These are phyloP conservation scores for Annulohypoxylon moriforme DNA, from an alignment of 495 filamentous ascomycete species.

Conservation along the genomic window DNA sequence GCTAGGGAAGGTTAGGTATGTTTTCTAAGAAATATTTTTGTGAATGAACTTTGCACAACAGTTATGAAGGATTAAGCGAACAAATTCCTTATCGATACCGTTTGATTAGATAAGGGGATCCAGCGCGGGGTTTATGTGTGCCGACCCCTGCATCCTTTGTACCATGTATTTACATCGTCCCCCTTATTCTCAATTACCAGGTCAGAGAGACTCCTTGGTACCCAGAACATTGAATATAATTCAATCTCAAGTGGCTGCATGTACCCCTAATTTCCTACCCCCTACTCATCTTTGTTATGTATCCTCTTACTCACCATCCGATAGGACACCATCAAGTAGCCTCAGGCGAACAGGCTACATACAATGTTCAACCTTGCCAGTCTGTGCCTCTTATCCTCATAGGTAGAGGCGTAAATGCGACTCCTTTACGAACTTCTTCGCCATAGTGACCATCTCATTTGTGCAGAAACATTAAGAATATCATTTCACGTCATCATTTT, in stretches of 20 bases:
- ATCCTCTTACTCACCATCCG: not conserved
- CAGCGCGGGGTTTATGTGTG: not conserved
- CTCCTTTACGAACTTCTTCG: not conserved
- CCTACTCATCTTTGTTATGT: not conserved
- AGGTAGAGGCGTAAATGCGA: not conserved
- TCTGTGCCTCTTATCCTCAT: not conserved
- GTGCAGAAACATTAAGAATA: not conserved
- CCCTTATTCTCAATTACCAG: not conserved
- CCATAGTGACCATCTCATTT: not conserved
- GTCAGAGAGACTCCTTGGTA: too few species aligned
- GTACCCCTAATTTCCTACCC: not conserved
- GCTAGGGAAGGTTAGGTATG: too few species aligned
- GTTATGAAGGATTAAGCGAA: constrained; percentile 38
- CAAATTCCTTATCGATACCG: constrained; percentile 28
- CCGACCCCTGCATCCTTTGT: not conserved
- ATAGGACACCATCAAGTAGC: not conserved
- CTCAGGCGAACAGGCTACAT: too few species aligned
- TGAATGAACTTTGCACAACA: constrained; percentile 25
- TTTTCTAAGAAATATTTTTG: constrained; percentile 19
- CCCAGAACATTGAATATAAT: too few species aligned
- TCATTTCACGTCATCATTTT: not conserved
- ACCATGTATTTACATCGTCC: not conserved
- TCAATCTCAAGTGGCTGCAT: too few species aligned
- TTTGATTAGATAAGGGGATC: constrained; percentile 3
- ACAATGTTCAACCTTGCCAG: not conserved